Percentiles rank a stretch among this genome's conserved stretches.
phyloP scores from a whole-genome alignment of 345 rosid species.

The Citropsis articulata region DNA sequence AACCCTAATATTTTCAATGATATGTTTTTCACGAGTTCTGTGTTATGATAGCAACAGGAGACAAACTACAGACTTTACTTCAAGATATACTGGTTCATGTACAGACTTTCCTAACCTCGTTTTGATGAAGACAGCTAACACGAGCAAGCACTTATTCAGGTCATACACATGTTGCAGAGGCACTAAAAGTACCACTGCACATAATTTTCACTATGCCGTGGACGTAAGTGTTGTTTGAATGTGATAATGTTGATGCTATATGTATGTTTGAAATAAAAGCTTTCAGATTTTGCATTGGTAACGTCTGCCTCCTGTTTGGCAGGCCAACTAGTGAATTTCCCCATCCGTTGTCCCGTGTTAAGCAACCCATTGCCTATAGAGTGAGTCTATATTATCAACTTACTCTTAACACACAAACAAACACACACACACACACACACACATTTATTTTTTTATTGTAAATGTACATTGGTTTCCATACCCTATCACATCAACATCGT shows the following conservation, averaged over 20 bases:
- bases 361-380: slow-evolving; percentile 41
- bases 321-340: slow-evolving; percentile 61
- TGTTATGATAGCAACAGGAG: neutral
- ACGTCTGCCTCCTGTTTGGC: slow-evolving; percentile 17
- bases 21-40: neutral
- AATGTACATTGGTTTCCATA: neutral
- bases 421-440: neutral
- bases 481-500: neutral
- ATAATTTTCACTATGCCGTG: slow-evolving; percentile 63
- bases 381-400: slow-evolving; percentile 30
- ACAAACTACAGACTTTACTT: neutral
- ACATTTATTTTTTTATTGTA: neutral
- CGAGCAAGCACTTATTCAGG: slow-evolving; percentile 28
- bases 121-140: neutral
- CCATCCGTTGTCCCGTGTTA: slow-evolving; percentile 56
- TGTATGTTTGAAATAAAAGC: neutral
- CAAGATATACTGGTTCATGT: neutral
- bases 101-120: neutral
- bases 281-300: slow-evolving; percentile 1
- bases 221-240: slow-evolving; percentile 43
- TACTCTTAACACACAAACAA: neutral
- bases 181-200: slow-evolving; percentile 43
- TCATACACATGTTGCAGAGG: slow-evolving; percentile 56
- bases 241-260: neutral
- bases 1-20: neutral